phyloP scores from a whole-genome alignment of 768 basidiomycete species.

The Leucocoprinus birnbaumii region DNA sequence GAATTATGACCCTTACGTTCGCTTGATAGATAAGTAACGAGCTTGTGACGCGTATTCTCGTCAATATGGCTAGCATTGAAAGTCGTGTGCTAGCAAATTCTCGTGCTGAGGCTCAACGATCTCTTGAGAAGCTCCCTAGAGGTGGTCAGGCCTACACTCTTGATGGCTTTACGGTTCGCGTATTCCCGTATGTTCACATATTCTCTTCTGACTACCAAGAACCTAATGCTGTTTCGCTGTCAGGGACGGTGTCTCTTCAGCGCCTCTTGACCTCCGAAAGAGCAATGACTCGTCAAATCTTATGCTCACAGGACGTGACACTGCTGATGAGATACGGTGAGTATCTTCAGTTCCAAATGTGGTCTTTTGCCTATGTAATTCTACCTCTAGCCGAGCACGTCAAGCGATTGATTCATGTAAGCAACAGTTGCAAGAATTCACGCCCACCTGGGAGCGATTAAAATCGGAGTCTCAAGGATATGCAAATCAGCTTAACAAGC shows the following conservation, averaged over 20 bases:
- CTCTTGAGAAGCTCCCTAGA: constrained; percentile 37
- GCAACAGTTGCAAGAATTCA: constrained; percentile 20
- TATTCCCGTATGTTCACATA: constrained; percentile 53
- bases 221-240: background rate
- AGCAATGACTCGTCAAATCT: constrained; percentile 37
- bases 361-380: background rate
- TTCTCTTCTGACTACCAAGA: background rate
- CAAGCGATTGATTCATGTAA: constrained; percentile 29
- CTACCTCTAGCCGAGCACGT: constrained; percentile 26
- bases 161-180: constrained; percentile 60
- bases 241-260: constrained; percentile 66
- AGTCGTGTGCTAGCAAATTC: constrained; percentile 58
- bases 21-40: constrained; percentile 64
- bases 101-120: constrained; percentile 61
- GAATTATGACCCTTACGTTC: background rate
- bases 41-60: constrained; percentile 75
- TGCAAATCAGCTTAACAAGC: background rate
- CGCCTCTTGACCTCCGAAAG: constrained; percentile 26
- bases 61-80: constrained; percentile 77
- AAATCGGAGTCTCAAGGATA: constrained; percentile 23
- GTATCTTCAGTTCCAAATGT: constrained; percentile 14
- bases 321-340: constrained; percentile 45
- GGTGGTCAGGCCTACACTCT: constrained; percentile 63
- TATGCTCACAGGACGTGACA: constrained; percentile 52
- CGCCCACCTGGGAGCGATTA: constrained; percentile 23